Percentiles rank a stretch among this genome's conserved stretches.
These are phyloP conservation scores for Ceratobasidium sp. DNA, from an alignment of 1,284 basidiomycete species.

Conservation along the genomic window DNA sequence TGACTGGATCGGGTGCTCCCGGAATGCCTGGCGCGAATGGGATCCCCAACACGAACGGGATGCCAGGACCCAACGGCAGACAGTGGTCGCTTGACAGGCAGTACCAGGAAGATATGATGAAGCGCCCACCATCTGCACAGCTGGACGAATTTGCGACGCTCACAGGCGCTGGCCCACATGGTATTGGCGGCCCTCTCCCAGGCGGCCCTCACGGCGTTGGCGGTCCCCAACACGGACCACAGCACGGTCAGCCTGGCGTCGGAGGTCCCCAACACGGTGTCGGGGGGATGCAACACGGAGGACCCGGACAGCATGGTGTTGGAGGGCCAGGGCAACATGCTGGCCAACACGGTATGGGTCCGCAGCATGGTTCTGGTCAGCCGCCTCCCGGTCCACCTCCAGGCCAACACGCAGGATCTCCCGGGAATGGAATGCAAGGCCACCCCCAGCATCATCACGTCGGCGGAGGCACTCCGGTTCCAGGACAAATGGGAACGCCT, in stretches of 20 bases:
- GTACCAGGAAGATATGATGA: conserved; percentile 16
- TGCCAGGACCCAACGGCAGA: background rate
- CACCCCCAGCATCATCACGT: conserved; percentile 9
- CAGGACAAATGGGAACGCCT: conserved; percentile 1
- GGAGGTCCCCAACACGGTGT: conserved; percentile 36
- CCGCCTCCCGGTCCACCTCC: too few relatives aligned
- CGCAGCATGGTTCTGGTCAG: background rate
- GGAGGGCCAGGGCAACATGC: conserved; percentile 10
- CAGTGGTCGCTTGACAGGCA: conserved; percentile 6
- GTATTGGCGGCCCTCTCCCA: conserved; percentile 6
- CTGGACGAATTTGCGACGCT: conserved; percentile 19
- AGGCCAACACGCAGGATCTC: conserved; percentile 2
- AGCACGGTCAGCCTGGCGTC: conserved; percentile 11
- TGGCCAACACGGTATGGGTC: conserved; percentile 1
- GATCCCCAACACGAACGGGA: background rate
- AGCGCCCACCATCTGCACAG: conserved; percentile 9
- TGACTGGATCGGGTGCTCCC: conserved; percentile 9
- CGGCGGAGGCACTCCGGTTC: too few relatives aligned
- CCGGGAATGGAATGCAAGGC: background rate
- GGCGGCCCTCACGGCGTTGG: background rate
- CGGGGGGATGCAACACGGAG: conserved; percentile 32
- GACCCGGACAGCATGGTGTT: conserved; percentile 2
- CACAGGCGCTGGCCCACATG: background rate
- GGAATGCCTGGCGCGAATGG: conserved; percentile 23
- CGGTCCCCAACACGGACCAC: conserved; percentile 19